Conservation (phyloP, 257 asterid species). For the Nemophila menziesii region DNA sequence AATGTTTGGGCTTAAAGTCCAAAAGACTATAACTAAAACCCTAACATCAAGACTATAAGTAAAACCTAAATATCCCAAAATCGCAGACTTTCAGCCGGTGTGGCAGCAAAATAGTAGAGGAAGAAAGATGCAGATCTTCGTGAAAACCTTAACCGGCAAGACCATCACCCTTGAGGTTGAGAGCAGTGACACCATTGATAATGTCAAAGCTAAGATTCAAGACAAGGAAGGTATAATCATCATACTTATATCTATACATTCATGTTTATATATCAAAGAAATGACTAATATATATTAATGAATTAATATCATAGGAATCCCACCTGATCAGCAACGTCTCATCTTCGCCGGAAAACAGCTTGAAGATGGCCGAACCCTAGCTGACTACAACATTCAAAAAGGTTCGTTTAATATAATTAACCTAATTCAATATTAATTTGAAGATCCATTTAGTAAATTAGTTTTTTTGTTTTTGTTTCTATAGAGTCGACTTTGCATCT, state of each 20-base stretch:
- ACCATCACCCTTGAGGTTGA: slow-evolving; percentile 24
- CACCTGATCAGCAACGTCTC: slow-evolving; percentile 32
- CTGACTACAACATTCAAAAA: slow-evolving; percentile 31
- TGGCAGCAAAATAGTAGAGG: background rate
- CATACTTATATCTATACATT: background rate
- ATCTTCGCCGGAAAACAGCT: slow-evolving; percentile 34
- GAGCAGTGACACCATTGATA: slow-evolving; percentile 24
- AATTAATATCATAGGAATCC: slow-evolving; percentile 15
- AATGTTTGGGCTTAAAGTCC: background rate
- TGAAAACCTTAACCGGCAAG: slow-evolving; percentile 22
- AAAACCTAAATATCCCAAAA: too few relatives aligned
- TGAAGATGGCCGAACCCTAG: slow-evolving; percentile 33
- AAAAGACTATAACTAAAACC: background rate
- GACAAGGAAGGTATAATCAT: slow-evolving; percentile 19
- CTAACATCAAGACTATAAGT: background rate
- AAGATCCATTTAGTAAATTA: background rate
- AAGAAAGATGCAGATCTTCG: slow-evolving; percentile 25
- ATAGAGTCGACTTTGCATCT: slow-evolving; percentile 31
- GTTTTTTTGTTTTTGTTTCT: background rate
- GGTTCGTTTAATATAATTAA: slow-evolving; percentile 6
- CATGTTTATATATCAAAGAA: background rate
- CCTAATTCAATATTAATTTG: background rate
- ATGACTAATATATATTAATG: background rate
- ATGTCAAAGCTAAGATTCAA: slow-evolving; percentile 23
- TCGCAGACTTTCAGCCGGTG: background rate